Conservation (phyloP, 1,284 basidiomycete species). For the Melanopsichium pennsylvanicum region DNA sequence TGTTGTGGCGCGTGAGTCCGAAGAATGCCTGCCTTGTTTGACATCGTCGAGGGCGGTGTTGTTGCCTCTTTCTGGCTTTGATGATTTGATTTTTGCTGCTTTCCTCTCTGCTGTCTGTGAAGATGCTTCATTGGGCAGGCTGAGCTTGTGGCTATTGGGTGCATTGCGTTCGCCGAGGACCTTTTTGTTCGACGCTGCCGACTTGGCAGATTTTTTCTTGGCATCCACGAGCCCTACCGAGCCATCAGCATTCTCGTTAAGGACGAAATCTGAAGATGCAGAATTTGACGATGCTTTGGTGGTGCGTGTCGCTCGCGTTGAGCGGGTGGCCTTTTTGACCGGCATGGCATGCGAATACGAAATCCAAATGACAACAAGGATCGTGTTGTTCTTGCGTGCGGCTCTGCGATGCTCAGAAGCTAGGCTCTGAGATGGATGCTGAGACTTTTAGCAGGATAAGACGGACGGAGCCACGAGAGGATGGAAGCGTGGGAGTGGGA, state of each 20-base stretch:
- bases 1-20: conserved; percentile 14
- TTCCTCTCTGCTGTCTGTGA: neutral
- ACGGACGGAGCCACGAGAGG: too few relatives aligned
- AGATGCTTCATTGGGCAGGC: conserved; percentile 3
- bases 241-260: conserved; percentile 24
- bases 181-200: conserved; percentile 7
- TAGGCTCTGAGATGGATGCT: too few relatives aligned
- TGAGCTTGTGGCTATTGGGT: conserved; percentile 5
- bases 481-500: too few relatives aligned
- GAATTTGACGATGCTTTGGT: conserved; percentile 30
- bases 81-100: conserved; percentile 4
- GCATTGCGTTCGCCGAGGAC: conserved; percentile 35
- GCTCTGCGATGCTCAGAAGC: too few relatives aligned
- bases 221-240: neutral
- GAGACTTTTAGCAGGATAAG: too few relatives aligned
- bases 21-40: neutral
- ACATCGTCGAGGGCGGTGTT: neutral
- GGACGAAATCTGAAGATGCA: conserved; percentile 17
- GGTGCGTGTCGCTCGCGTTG: conserved; percentile 26
- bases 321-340: conserved; percentile 30
- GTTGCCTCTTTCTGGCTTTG: conserved; percentile 19
- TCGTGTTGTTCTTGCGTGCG: too few relatives aligned
- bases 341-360: conserved; percentile 24
- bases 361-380: too few relatives aligned
- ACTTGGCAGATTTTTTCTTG: conserved; percentile 14